Conservation (phyloP, 768 basidiomycete genomes). For the Boletus tomentosulus region DNA sequence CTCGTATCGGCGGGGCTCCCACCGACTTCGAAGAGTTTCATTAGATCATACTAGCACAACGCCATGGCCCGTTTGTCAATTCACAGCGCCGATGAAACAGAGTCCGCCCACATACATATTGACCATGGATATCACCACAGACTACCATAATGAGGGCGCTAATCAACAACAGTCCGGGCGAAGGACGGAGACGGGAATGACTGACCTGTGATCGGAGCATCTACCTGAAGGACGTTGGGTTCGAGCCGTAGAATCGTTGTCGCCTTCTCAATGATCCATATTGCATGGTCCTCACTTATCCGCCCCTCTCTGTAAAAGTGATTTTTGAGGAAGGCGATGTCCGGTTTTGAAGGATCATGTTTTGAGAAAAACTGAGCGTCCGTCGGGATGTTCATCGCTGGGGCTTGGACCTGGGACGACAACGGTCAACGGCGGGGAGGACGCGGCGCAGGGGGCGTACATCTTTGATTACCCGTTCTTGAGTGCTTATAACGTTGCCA, state of each 20-base stretch:
- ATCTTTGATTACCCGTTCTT: constrained; percentile 95
- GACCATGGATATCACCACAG: constrained; percentile 97
- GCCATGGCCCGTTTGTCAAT: constrained; percentile 13
- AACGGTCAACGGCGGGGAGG: constrained; percentile 6
- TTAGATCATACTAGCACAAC: constrained; percentile 71
- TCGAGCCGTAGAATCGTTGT: constrained; percentile 79
- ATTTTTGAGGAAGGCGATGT: constrained; percentile 95
- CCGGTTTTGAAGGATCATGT: constrained; percentile 85
- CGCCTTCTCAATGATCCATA: constrained; percentile 89
- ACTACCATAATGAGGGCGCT: constrained; percentile 42
- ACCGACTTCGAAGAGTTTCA: constrained; percentile 94
- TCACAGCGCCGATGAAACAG: constrained; percentile 6
- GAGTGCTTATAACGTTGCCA: constrained; percentile 86
- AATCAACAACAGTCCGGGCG: background rate
- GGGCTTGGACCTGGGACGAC: constrained; percentile 82
- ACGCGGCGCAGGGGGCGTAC: constrained; percentile 39
- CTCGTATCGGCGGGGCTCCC: constrained; percentile 92
- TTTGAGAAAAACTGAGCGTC: constrained; percentile 89
- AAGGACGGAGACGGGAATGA: background rate
- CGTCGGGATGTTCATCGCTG: constrained; percentile 89
- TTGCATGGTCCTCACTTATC: constrained; percentile 89
- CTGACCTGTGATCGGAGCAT: constrained; percentile 94
- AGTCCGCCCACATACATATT: constrained; percentile 71
- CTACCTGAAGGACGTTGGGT: constrained; percentile 88
- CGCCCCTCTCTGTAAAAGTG: constrained; percentile 98